These are phyloP conservation scores for Fistulina hepatica DNA, from an alignment of 1,284 basidiomycete species.

Conservation along the genomic window DNA sequence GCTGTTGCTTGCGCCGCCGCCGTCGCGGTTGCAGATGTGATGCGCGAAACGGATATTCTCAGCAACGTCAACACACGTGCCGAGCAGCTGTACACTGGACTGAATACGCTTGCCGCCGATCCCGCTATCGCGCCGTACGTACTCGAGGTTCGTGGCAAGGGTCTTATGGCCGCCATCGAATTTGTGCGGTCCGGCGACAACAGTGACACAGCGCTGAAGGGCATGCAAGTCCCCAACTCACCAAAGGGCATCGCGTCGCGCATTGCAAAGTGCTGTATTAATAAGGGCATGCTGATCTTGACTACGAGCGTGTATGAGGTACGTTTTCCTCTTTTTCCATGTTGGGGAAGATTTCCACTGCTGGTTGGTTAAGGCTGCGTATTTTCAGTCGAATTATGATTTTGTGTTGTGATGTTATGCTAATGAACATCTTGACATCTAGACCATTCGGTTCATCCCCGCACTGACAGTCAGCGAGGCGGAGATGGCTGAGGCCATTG, in stretches of 20 bases:
- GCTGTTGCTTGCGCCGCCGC: conserved; percentile 84
- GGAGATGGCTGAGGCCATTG: conserved; percentile 32
- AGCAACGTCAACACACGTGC: conserved; percentile 70
- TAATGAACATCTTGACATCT: too few species aligned
- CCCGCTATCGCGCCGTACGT: conserved; percentile 44
- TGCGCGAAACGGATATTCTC: conserved; percentile 69
- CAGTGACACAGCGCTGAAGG: conserved; percentile 22
- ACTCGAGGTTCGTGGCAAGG: conserved; percentile 68
- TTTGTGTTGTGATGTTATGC: too few species aligned
- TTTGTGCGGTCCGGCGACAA: conserved; percentile 48
- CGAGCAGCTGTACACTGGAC: conserved; percentile 57
- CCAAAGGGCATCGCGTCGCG: conserved; percentile 51
- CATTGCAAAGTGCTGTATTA: conserved; percentile 74
- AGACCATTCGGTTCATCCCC: conserved; percentile 64
- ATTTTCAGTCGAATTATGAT: too few species aligned
- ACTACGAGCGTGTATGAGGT: conserved; percentile 76
- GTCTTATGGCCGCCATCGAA: conserved; percentile 77
- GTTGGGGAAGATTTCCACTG: too few species aligned
- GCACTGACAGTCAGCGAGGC: conserved; percentile 32
- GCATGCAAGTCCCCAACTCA: neutral
- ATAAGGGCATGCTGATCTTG: conserved; percentile 73
- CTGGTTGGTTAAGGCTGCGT: too few species aligned
- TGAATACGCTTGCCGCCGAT: conserved; percentile 46
- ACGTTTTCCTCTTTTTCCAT: too few species aligned
- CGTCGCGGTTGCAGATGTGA: conserved; percentile 67